phyloP scores from a whole-genome alignment of 2,329 filamentous ascomycete genomes.

The Paecilomyces sp. region DNA sequence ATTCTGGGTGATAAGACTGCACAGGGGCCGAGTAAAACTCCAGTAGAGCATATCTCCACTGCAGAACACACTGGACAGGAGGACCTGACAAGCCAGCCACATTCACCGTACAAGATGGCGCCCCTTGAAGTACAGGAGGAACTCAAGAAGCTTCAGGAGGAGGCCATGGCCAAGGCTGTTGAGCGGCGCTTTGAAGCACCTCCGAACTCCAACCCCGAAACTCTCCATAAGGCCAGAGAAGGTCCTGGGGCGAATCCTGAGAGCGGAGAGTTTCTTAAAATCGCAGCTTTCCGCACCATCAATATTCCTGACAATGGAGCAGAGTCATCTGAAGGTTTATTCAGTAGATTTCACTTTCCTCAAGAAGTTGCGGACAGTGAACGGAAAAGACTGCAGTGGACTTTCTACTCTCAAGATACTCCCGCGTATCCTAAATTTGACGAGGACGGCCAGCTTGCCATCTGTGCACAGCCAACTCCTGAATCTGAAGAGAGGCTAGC shows the following conservation, averaged over 20 bases:
- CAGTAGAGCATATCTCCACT: background rate
- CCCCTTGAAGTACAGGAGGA: slow-evolving; percentile 11
- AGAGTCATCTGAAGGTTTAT: background rate
- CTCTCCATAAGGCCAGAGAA: slow-evolving; percentile 15
- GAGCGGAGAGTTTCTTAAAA: slow-evolving; percentile 12
- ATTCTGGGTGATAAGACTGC: background rate
- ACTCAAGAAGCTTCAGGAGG: slow-evolving; percentile 12
- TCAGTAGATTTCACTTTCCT: background rate
- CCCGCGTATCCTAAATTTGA: slow-evolving; percentile 9
- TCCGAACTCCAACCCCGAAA: slow-evolving; percentile 10
- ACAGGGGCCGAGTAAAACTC: background rate
- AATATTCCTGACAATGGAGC: background rate
- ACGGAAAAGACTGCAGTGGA: slow-evolving; percentile 5
- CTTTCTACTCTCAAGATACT: slow-evolving; percentile 8
- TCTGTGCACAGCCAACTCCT: slow-evolving; percentile 7
- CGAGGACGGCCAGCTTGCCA: slow-evolving; percentile 5
- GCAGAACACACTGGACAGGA: background rate
- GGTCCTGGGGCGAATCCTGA: slow-evolving; percentile 19
- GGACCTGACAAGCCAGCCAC: background rate
- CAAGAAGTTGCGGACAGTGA: background rate
- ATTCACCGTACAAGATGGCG: slow-evolving; percentile 1
- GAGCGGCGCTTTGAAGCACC: slow-evolving; percentile 5
- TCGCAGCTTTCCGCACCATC: slow-evolving; percentile 4
- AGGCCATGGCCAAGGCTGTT: slow-evolving; percentile 11
- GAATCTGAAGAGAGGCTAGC: slow-evolving; percentile 4